A percentile compares a stretch with the other conserved stretches of the same genome.
phyloP scores from a whole-genome alignment of 2,329 filamentous ascomycete species.

The Ophiostoma ulmi region DNA sequence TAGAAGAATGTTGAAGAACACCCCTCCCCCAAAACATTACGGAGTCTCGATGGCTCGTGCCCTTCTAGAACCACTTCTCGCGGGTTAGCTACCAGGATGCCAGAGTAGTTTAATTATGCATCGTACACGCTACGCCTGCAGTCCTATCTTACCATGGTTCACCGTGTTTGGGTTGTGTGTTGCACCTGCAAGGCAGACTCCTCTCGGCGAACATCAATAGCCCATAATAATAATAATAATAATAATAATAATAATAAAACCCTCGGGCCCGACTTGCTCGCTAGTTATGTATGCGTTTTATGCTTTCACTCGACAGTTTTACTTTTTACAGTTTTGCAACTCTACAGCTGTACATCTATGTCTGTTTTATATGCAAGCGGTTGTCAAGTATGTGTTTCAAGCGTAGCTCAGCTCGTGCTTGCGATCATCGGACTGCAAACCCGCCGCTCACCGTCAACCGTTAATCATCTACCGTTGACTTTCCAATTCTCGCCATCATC shows the following conservation, averaged over 20 bases:
- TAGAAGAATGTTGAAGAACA: background rate
- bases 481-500: background rate
- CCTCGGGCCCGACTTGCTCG: background rate
- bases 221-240: too few relatives aligned
- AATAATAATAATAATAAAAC: too few relatives aligned
- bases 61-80: conserved; percentile 4
- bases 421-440: background rate
- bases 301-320: background rate
- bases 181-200: background rate
- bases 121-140: background rate
- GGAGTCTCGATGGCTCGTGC: background rate
- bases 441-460: background rate
- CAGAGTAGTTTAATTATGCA: conserved; percentile 6
- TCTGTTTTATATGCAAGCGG: conserved; percentile 1
- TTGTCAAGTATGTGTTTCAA: background rate
- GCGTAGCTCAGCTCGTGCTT: background rate
- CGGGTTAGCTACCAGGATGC: background rate
- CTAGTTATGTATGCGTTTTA: background rate
- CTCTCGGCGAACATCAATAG: background rate
- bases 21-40: background rate
- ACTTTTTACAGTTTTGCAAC: background rate
- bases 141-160: background rate
- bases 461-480: background rate
- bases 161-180: background rate
- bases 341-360: background rate